These are phyloP conservation scores for Perkinsus marinus DNA, from an alignment of 169 alveolate species.

Conservation along the genomic window DNA sequence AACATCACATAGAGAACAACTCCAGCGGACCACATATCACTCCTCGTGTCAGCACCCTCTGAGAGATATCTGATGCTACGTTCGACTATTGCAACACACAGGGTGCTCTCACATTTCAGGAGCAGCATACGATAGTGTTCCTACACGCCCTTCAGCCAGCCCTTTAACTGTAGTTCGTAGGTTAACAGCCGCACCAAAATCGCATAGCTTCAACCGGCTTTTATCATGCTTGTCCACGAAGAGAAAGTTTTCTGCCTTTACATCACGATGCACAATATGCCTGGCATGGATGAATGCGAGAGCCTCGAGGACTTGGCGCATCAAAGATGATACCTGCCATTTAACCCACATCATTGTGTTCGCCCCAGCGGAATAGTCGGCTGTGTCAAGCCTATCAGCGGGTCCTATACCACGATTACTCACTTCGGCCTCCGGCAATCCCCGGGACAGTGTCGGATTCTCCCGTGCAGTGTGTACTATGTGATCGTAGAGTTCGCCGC, in stretches of 20 bases:
- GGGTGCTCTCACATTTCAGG: not conserved
- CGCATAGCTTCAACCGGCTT: constrained; percentile 26
- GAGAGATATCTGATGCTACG: not conserved
- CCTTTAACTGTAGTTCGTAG: not conserved
- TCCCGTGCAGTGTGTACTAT: not conserved
- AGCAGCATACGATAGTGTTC: not conserved
- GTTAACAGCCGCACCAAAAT: constrained; percentile 37
- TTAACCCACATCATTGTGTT: too few species aligned
- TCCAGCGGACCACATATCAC: not conserved
- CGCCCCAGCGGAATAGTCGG: too few species aligned
- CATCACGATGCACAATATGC: constrained; percentile 53
- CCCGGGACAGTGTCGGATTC: not conserved
- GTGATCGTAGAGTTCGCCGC: not conserved
- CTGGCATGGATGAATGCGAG: constrained; percentile 40
- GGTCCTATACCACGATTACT: not conserved
- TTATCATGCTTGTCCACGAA: constrained; percentile 6
- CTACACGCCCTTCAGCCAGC: not conserved
- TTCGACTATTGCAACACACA: not conserved
- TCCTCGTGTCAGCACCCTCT: not conserved
- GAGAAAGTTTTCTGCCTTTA: constrained; percentile 55
- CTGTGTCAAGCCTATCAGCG: too few species aligned
- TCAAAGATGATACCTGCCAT: constrained; percentile 11
- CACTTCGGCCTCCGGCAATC: not conserved
- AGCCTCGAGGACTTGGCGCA: constrained; percentile 42
- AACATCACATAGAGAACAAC: not conserved